These are phyloP conservation scores for Lachnellula arida DNA, from an alignment of 2,329 filamentous ascomycete species.

Conservation along the genomic window DNA sequence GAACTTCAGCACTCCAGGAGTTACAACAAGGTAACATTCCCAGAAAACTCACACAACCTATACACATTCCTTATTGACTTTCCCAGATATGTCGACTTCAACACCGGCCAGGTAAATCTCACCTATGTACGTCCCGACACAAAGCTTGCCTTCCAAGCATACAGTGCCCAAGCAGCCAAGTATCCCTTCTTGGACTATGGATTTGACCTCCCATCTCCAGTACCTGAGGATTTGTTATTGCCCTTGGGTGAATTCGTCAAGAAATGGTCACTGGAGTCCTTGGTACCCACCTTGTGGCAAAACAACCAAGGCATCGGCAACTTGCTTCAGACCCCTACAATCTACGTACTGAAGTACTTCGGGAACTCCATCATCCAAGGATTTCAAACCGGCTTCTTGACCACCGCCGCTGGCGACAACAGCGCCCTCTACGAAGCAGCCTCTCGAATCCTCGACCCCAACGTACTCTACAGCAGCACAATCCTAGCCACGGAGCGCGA, in stretches of 20 bases:
- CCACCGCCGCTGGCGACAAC: not conserved
- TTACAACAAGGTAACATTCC: not conserved
- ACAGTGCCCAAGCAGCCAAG: not conserved
- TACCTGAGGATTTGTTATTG: conserved; percentile 14
- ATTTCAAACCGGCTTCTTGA: not conserved
- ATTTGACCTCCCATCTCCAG: conserved; percentile 34
- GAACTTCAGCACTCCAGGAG: not conserved
- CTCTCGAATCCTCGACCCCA: not conserved
- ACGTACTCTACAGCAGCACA: not conserved
- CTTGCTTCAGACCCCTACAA: conserved; percentile 36
- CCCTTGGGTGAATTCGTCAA: conserved; percentile 9
- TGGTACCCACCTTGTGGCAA: conserved; percentile 38
- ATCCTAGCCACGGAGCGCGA: not conserved
- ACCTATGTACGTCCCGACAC: not conserved
- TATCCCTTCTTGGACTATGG: conserved; percentile 25
- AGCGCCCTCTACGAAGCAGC: conserved; percentile 5
- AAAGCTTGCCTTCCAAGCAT: not conserved
- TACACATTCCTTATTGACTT: not conserved
- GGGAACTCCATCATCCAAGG: not conserved
- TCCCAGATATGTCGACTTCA: not conserved
- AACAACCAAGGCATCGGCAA: conserved; percentile 41
- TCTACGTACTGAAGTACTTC: conserved; percentile 40
- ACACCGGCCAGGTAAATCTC: not conserved
- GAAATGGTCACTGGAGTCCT: conserved; percentile 34
- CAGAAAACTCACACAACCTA: not conserved